Percentiles rank a stretch among this genome's conserved stretches.
phyloP scores from a whole-genome alignment of 2,329 filamentous ascomycete species.

The Sporothrix curviconia region DNA sequence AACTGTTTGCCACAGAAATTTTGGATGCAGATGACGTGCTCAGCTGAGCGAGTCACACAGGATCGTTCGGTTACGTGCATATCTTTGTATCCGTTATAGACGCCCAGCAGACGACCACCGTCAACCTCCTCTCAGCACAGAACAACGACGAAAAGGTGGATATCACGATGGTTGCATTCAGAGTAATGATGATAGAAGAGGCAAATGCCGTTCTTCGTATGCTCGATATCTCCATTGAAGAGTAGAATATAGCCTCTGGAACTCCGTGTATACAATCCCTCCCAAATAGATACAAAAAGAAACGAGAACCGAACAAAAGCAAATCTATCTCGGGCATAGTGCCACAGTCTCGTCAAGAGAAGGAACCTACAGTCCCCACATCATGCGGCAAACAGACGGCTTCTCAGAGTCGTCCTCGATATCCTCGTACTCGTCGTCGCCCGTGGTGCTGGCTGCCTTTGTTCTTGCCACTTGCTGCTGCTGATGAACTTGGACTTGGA shows the following conservation, averaged over 20 bases:
- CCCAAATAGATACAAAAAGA: not conserved
- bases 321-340: no score
- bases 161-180: not conserved
- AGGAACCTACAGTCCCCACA: no score
- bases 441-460: conserved; percentile 19
- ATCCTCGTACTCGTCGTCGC: conserved; percentile 30
- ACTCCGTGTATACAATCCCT: conserved; percentile 6
- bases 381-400: no score
- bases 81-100: not conserved
- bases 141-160: not conserved
- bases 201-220: conserved; percentile 4
- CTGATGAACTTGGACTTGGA: not conserved
- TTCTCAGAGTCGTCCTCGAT: conserved; percentile 24
- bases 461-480: conserved; percentile 21
- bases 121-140: not conserved
- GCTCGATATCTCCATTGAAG: not conserved
- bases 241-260: conserved; percentile 12
- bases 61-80: not conserved
- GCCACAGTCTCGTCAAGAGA: no score
- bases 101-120: not conserved
- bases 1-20: not conserved
- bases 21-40: conserved; percentile 12
- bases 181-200: not conserved
- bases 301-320: not conserved
- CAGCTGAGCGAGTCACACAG: not conserved